These are phyloP conservation scores for Colletotrichum ledebouriae DNA, from an alignment of 2,329 filamentous ascomycete genomes.

Conservation along the genomic window DNA sequence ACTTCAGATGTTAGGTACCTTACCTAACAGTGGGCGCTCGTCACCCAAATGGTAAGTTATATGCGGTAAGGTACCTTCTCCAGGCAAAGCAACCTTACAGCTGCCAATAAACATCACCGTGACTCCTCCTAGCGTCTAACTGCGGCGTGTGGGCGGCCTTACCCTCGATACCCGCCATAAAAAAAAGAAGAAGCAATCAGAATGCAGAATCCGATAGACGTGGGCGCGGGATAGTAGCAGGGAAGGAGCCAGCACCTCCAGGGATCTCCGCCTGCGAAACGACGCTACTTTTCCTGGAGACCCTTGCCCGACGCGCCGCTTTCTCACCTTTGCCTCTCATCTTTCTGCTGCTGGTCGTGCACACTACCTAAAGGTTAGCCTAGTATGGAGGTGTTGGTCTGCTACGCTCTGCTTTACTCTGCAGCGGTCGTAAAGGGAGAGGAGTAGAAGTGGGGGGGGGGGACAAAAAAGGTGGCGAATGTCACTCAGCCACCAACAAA, in stretches of 20 bases:
- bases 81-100: background rate
- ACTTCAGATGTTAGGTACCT: too few relatives aligned
- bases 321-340: background rate
- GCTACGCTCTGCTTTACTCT: too few relatives aligned
- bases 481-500: conserved; percentile 34
- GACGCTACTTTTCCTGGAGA: conserved; percentile 11
- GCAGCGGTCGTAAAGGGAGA: background rate
- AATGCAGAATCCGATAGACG: conserved; percentile 1
- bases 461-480: conserved; percentile 24
- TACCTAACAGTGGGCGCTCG: too few relatives aligned
- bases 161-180: background rate
- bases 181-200: background rate
- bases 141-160: conserved; percentile 12
- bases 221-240: conserved; percentile 15
- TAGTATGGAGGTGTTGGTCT: too few relatives aligned
- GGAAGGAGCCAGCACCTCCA: conserved; percentile 11
- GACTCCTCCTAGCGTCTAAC: background rate
- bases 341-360: too few relatives aligned
- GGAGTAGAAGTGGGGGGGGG: background rate
- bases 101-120: background rate
- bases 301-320: conserved; percentile 20
- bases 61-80: background rate
- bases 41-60: too few relatives aligned
- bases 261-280: conserved; percentile 28
- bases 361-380: too few relatives aligned